Evolutionary conservation across 768 basidiomycete genomes (phyloP), one percentile per base, ranked within the genome.

Genomic region (Neoboletus subvelutipes): DNA sequence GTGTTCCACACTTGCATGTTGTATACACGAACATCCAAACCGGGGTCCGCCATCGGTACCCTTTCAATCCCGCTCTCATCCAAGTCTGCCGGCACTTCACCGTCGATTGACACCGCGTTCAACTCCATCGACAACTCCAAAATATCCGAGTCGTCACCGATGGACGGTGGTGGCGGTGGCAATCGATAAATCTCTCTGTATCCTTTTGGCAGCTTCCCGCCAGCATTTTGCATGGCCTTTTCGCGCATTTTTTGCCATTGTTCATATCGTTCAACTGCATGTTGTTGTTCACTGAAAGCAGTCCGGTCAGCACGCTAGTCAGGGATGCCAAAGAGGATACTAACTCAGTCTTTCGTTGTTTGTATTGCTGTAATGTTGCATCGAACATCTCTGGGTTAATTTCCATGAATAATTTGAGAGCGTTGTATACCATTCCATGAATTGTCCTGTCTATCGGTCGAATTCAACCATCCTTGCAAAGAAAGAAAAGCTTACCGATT

Each of bases 371-470:
- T 81, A 98, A 86, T 51, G 89, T 85, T 62, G 91, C 91, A 65
- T 98, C 95, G 64, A 99, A 99, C 24, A 98, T 76, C 68, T 96
- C 92, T 0, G 94, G 91, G 69, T 98, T 98, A 71, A 98, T 93
- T 73, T 99, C 97, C 95, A 98, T 98, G 77, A 98, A 96, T 56
- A 98, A 72, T 73, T 96, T 98, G 71, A 99, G 78, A 2, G 97
- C 97, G 70, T 98, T 98, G 76, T 97, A 98, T 29, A 98, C 95
- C 92, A 98, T 95, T 60, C 93, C 93, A 64, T 99, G 97, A 65
- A 98, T 99, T 46, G 97, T 98, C 61, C 95, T 98, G 64, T 58
- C 17, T 24, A 37, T 54, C 31, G 45, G 54, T 68, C 39, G 56
- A 46, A 57, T 52, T 54, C 26, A n/a, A 26, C 24, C 41, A 12